Evolutionary conservation across 2,329 filamentous ascomycete species (phyloP).

Genomic region (Neospermospora avenae): DNA sequence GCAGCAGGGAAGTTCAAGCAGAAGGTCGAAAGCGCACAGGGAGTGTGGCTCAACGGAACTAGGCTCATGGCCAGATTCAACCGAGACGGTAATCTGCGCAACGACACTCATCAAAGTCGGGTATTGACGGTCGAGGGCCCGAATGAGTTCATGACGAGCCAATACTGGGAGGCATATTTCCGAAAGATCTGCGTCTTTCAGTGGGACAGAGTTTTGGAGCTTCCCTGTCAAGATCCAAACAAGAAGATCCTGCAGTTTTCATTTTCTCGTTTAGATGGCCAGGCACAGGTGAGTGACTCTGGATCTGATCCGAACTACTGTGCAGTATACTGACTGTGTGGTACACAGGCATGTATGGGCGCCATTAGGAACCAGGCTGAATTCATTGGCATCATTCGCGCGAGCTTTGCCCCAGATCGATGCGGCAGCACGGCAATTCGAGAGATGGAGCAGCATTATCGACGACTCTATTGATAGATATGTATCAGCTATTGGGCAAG

Average conservation of each 20-base stretch:
- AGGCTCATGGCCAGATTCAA: conserved; percentile 14
- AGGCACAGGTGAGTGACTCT: conserved; percentile 8
- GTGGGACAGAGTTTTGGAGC: neutral
- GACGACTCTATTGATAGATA: neutral
- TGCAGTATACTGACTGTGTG: neutral
- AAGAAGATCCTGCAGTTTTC: conserved; percentile 14
- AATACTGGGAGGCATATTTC: conserved; percentile 18
- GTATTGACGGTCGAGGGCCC: conserved; percentile 17
- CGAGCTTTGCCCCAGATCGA: neutral
- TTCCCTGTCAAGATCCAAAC: neutral
- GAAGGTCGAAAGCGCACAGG: neutral
- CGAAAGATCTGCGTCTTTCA: conserved; percentile 7
- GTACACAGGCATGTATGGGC: neutral
- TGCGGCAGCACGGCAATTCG: neutral
- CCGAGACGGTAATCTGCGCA: conserved; percentile 11
- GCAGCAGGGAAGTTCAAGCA: conserved; percentile 8
- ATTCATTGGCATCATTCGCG: neutral
- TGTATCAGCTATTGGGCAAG: neutral
- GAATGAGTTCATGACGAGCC: conserved; percentile 10
- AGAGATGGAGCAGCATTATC: neutral
- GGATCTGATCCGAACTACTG: no score
- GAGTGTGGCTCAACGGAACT: conserved; percentile 5
- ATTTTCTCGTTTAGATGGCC: conserved; percentile 23
- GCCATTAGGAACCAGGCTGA: neutral
- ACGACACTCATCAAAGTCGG: conserved; percentile 5